A percentile compares a stretch with the other conserved stretches of the same genome.
phyloP scores from a whole-genome alignment of 148 eudicot species.

The Hydrangea macrophylla region DNA sequence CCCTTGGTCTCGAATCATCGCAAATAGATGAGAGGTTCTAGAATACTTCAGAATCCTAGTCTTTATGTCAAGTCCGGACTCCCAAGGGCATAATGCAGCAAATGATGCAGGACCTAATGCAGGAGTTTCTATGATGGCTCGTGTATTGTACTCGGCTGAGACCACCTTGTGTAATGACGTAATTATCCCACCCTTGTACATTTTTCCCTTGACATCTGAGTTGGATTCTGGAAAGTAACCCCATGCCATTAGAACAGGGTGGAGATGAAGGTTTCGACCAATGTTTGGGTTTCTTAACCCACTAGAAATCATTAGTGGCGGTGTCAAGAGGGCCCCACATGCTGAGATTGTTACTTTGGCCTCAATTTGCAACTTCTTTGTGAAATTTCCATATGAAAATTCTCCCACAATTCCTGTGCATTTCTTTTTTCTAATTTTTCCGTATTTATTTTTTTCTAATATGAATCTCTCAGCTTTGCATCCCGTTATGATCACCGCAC shows the following conservation, averaged over 20 bases:
- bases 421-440: slow-evolving; percentile 19
- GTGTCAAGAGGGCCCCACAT: slow-evolving; percentile 62
- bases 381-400: slow-evolving; percentile 22
- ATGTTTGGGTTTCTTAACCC: slow-evolving; percentile 57
- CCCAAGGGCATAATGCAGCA: slow-evolving; percentile 36
- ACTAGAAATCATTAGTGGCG: slow-evolving; percentile 46
- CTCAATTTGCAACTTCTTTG: slow-evolving; percentile 39
- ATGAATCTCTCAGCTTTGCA: slow-evolving; percentile 42
- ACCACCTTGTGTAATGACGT: slow-evolving; percentile 45
- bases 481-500: slow-evolving; percentile 53
- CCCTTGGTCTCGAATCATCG: slow-evolving; percentile 32
- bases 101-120: slow-evolving; percentile 28
- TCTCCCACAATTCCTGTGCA: slow-evolving; percentile 50
- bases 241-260: slow-evolving; percentile 56
- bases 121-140: slow-evolving; percentile 28
- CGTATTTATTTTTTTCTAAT: slow-evolving; percentile 16
- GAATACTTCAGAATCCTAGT: slow-evolving; percentile 29
- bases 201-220: slow-evolving; percentile 34
- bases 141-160: slow-evolving; percentile 21
- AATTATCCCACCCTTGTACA: slow-evolving; percentile 58
- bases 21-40: slow-evolving; percentile 29
- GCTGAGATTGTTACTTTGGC: slow-evolving; percentile 63
- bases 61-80: slow-evolving; percentile 34
- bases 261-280: slow-evolving; percentile 59
- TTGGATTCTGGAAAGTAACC: slow-evolving; percentile 58